Evolutionary conservation across 225 moss, liverwort and hornwort species (phyloP), one percentile per base, ranked within the genome.

Genomic region (Straminergon stramineum): DNA sequence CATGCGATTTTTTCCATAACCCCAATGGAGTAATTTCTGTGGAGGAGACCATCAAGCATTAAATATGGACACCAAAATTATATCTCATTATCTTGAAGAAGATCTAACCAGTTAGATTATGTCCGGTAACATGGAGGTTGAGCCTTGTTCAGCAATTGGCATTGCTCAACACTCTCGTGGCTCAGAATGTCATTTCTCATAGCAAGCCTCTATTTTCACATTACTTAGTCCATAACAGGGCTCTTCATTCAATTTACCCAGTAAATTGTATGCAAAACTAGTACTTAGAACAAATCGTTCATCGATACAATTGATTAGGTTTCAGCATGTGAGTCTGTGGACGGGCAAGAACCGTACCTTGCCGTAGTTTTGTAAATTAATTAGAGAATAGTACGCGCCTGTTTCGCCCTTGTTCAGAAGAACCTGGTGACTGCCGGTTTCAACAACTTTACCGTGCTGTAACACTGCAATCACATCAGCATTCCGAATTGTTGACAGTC

Each of bases 391-490:
- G 69, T 97, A 97, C 27, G 89, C 90, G 48, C 97, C 95, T 31
- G 60, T 79, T 61, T 89, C 57, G 41, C 92, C 95, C 83, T 90
- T 94, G 22, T 63, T 84, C 65, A 96, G 57, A 82, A 97, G 92
- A 60, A 95, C 90, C 57, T 89, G 37, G 37, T 96, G 97, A 84
- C 87, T 95, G 7, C 97, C 95, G 65, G 64, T 96, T 91, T 97
- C 96, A 22, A 96, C 92, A 58, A 97, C 88, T 81, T 89, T 91
- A 41, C 96, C 96, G 9, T 91, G 89, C 56, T 91, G 91, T 89
- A 97, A 75, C 76, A 96, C 97, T 68, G 91, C 90, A 75, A 96
- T 96, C 39, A 89, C 77, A 86, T 97, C 91, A 68, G 93, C 95
- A 89, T 92, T 92, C 67, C 93, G 91, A 57, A 96, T 89, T 45